Evolutionary conservation across 2,329 filamentous ascomycete genomes (phyloP), one percentile per base, ranked within the genome.

Genomic region (Gyromitra esculenta): DNA sequence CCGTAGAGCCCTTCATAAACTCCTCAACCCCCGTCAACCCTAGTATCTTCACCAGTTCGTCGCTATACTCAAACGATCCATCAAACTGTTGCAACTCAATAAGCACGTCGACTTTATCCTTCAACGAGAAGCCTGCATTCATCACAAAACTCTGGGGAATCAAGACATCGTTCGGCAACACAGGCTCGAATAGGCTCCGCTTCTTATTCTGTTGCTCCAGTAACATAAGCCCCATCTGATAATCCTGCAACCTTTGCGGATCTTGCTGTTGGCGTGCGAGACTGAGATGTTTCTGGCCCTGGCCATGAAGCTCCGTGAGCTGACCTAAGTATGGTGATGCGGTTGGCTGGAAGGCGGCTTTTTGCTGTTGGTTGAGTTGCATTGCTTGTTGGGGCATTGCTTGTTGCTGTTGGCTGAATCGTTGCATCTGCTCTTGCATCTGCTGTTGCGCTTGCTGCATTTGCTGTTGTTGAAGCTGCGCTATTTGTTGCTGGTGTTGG

Each of bases 81-180:
- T 73, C 50, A 13, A 73, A 73, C 18, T 59, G 25, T 43, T 73
- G 70, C 52, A 67, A 13, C 6, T 5, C 31, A n/a, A 73, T 60
- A 15, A 73, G 52, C 1, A 5, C n/a, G 7, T 64, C 39, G 1
- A 73, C 7, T 15, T 21, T 70, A 18, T 62, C 43, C 15, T 13
- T 37, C 11, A 48, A 31, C 1, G 68, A 31, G 25, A 31, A 31
- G 25, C 1, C 25, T 4, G 25, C 25, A 31, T 31, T 31, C 25
- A 2, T 31, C 25, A 2, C 0, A 4, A 31, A 31, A n/a, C 18
- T 62, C 21, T 18, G 43, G 3, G 18, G 0, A 31, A 3, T 4
- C 25, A 31, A 31, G 25, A 31, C 25, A 2, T 31, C 25, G 4
- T 3, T 31, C 18, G 2, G 18, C n/a, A 25, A 11, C 15, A 35